Base-by-base conservation (phyloP, 139 green algal species). In the Edaphochlamys debaryana region DNA sequence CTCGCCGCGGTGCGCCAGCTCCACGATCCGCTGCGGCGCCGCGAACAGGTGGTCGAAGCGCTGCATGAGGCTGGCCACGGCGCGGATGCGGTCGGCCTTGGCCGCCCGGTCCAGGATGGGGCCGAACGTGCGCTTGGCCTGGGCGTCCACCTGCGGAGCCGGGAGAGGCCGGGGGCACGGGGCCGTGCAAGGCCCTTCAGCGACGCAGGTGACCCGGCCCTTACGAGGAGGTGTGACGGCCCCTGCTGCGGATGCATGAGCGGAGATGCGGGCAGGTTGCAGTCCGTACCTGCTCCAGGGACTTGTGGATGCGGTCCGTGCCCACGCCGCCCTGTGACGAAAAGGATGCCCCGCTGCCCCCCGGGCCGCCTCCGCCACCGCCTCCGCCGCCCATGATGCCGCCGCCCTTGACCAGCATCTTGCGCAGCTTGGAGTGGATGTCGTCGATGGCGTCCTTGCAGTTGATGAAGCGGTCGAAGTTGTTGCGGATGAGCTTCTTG, bases 391-490 rank as follows among this genome's bases (percentile, higher is more conserved):
- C 9, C 19, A 91, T 79, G 38, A 85, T 79, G 23, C 52, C 63
- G 40, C 69, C 79, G 67, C 69, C 70, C 58, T 15, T 42, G 62
- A 79, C 92, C 86, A 79, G 79, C 4, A 92, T 85, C 63, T 87
- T 79, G 4, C 90, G 67, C 52, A 97, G 89, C 70, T 92, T 90
- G 34, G 75, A 63, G 69, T 93, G 85, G 22, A 96, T 94, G 84
- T 95, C 92, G 48, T 97, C 95, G 58, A 98, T 96, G 42, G 94
- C 96, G 73, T 90, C 90, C 84, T 98, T 98, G 93, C 93, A 97
- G 79, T 79, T 92, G 73, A 97, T 96, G 87, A 98, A 98, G 52
- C 94, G 92, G 60, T 97, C 95, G 86, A 98, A 98, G 88, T 98
- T 98, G 64, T 96, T 91, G 50, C 89, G 79, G 23, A 97, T 94